Conservation (phyloP, 257 asterid species). For the Sherardia arvensis region DNA sequence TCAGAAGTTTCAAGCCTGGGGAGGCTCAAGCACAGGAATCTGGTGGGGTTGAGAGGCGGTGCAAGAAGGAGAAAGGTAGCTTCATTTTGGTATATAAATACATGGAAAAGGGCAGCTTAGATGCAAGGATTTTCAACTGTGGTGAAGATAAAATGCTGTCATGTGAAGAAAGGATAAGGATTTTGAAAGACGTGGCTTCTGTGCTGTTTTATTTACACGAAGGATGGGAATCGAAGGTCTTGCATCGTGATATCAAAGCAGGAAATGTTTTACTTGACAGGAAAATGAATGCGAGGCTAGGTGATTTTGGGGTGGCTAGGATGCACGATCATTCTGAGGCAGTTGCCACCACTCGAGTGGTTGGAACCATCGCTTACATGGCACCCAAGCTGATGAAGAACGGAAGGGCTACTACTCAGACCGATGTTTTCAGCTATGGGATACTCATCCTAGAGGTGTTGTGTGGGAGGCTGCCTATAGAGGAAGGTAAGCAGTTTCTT, state of each 20-base stretch:
- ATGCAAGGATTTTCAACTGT: slow-evolving; percentile 35
- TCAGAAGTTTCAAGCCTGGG: slow-evolving; percentile 75
- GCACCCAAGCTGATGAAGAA: slow-evolving; percentile 51
- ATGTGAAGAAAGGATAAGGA: slow-evolving; percentile 37
- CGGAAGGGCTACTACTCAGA: slow-evolving; percentile 50
- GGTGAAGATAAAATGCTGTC: slow-evolving; percentile 29
- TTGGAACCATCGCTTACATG: slow-evolving; percentile 62
- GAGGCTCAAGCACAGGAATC: slow-evolving; percentile 53
- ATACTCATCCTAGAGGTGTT: slow-evolving; percentile 50
- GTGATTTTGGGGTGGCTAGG: slow-evolving; percentile 67
- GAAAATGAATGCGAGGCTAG: slow-evolving; percentile 57
- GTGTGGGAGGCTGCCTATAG: slow-evolving; percentile 51
- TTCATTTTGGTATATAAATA: slow-evolving; percentile 55
- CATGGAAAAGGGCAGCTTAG: slow-evolving; percentile 74
- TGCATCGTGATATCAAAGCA: slow-evolving; percentile 69
- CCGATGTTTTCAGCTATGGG: slow-evolving; percentile 49
- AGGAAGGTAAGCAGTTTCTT: slow-evolving; percentile 38
- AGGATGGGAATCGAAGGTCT: slow-evolving; percentile 61
- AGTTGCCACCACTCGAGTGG: slow-evolving; percentile 61
- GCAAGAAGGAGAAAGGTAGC: slow-evolving; percentile 62
- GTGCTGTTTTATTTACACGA: slow-evolving; percentile 53
- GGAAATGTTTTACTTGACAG: slow-evolving; percentile 61
- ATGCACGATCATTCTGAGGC: slow-evolving; percentile 54
- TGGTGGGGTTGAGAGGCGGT: slow-evolving; percentile 79
- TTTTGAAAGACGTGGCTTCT: slow-evolving; percentile 52